Evolutionary conservation across 495 filamentous ascomycete genomes (phyloP).

Genomic region (Venustampulla echinocandica): DNA sequence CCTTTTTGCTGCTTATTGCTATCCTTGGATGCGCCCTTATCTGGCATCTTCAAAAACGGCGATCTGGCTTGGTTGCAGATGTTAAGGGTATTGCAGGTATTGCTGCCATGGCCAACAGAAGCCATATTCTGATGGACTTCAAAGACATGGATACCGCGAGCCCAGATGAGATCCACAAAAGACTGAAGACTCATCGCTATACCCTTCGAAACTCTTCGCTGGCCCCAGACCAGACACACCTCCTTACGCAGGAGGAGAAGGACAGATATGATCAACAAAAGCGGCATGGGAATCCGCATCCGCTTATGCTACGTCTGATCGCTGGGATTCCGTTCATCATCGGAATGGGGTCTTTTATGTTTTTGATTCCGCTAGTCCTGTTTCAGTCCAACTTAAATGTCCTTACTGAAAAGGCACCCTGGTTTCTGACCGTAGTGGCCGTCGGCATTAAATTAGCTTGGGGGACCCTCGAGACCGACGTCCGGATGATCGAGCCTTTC

Average conservation of each 20-base stretch:
- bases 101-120: slow-evolving; percentile 62
- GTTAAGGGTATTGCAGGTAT: slow-evolving; percentile 67
- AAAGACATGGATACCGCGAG: slow-evolving; percentile 59
- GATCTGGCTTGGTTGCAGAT: slow-evolving; percentile 56
- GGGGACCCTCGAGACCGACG: slow-evolving; percentile 59
- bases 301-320: slow-evolving; percentile 53
- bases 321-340: slow-evolving; percentile 51
- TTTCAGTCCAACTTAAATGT: slow-evolving; percentile 43
- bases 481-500: slow-evolving; percentile 69
- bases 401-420: slow-evolving; percentile 52
- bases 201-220: slow-evolving; percentile 60
- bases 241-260: slow-evolving; percentile 23
- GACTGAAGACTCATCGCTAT: slow-evolving; percentile 55
- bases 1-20: slow-evolving; percentile 41
- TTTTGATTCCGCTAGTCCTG: slow-evolving; percentile 46
- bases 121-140: slow-evolving; percentile 67
- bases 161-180: slow-evolving; percentile 56
- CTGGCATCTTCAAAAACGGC: slow-evolving; percentile 47
- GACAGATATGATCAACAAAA: slow-evolving; percentile 32
- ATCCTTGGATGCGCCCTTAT: slow-evolving; percentile 48
- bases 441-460: slow-evolving; percentile 58
- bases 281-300: slow-evolving; percentile 52
- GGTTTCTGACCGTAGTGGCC: slow-evolving; percentile 53
- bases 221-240: slow-evolving; percentile 35
- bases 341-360: slow-evolving; percentile 38